Evolutionary conservation across 345 rosid species (phyloP), one percentile per base, ranked within the genome.

Genomic region (Acer negundo): DNA sequence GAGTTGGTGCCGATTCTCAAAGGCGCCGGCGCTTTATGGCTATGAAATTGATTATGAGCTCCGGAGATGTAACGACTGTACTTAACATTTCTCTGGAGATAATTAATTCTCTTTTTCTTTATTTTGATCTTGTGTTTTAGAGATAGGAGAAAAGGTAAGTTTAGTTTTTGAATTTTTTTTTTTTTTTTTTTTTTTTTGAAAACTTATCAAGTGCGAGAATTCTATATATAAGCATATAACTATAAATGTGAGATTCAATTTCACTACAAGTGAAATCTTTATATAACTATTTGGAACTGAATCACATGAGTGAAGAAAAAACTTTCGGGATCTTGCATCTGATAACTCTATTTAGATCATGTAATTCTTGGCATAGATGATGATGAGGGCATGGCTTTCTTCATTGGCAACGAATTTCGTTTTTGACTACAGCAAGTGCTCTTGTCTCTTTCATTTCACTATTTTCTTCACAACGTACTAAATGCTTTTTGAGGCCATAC

Each of bases 1-100:
- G 97, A 91, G 59, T 77, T 95, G 77, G 94, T 93, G 77, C 95
- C 98, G n/a, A 83, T 90, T 70, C 78, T 95, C 78, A 95, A 92
- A 74, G 87, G 87, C 6, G 97, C 89, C 3, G 91, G 94, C 19
- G 97, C 97, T 78, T 78, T 95, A 62, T 95, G 97, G 98, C 83
- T 94, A 78, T 94, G 80, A 90, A 65, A 16, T 51, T 7, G 35
- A 31, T 31, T 31, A 31, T 31, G 2, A 3, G 35, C 35, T 31
- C 35, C 4, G 6, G 35, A 31, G 0, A 31, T 31, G 3, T 31
- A 31, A 5, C 7, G 11, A 56, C 23, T n/a, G 19, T n/a, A 20
- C n/a, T 5, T n/a, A 8, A n/a, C 46, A 42, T 0, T 42, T 42
- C 10, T 42, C 46, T 42, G 0, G 46, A 42, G 46, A 42, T 42